These are phyloP conservation scores for Apiotrichum sp. DNA, from an alignment of 1,284 basidiomycete genomes.

Conservation along the genomic window DNA sequence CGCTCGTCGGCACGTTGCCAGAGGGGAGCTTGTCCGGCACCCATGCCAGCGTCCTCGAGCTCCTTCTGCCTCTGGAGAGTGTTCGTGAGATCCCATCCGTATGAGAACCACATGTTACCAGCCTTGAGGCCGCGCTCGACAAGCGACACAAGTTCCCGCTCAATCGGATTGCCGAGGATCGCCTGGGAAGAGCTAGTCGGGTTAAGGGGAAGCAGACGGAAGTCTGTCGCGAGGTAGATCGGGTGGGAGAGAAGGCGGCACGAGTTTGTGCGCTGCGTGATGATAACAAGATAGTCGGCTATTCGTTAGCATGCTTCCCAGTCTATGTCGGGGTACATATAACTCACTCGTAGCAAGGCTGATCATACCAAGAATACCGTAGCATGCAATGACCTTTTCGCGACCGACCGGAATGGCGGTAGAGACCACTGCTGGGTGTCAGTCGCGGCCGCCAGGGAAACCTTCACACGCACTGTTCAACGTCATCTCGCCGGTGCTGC, in stretches of 20 bases:
- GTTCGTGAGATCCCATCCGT: constrained; percentile 84
- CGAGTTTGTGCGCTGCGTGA: constrained; percentile 75
- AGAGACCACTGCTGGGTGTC: constrained; percentile 18
- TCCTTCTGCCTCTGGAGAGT: constrained; percentile 75
- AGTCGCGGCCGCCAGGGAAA: no score
- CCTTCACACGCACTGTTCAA: constrained; percentile 40
- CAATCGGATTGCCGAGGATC: constrained; percentile 63
- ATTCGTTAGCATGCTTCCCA: constrained; percentile 1
- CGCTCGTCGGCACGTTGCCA: constrained; percentile 73
- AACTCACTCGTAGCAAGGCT: constrained; percentile 74
- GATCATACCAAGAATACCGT: constrained; percentile 81
- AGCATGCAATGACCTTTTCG: constrained; percentile 53
- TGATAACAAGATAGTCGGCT: constrained; percentile 90
- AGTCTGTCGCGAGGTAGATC: constrained; percentile 84
- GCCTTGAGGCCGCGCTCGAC: constrained; percentile 76
- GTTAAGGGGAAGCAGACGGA: constrained; percentile 78
- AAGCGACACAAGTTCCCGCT: constrained; percentile 78
- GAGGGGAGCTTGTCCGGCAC: constrained; percentile 47
- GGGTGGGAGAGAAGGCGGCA: constrained; percentile 77
- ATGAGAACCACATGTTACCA: constrained; percentile 83
- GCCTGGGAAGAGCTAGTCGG: constrained; percentile 61
- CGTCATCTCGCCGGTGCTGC: constrained; percentile 42
- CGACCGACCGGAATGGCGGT: constrained; percentile 42
- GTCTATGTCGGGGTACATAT: neutral
- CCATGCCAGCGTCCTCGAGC: constrained; percentile 60